Percentiles rank a stretch among this genome's conserved stretches.
Evolutionary conservation across 2,329 filamentous ascomycete species (phyloP).

Genomic region (Tolypocladium nubicola): DNA sequence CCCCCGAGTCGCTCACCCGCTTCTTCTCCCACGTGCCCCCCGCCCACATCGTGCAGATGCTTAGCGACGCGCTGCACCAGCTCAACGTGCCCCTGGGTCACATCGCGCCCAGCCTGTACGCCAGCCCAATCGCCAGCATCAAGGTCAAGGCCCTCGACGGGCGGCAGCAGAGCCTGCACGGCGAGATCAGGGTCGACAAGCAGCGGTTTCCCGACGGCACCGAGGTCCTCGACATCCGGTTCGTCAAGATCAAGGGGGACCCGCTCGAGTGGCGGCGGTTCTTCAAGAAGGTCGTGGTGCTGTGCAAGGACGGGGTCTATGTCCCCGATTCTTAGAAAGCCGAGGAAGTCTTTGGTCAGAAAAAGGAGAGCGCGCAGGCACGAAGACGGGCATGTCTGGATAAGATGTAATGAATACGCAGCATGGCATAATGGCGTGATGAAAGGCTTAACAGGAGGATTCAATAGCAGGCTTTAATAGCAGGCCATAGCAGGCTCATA

Average conservation of each 20-base stretch:
- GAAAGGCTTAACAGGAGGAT: background rate
- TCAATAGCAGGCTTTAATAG: too few relatives aligned
- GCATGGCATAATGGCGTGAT: background rate
- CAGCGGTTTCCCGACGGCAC: slow-evolving; percentile 43
- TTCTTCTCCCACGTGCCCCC: slow-evolving; percentile 82
- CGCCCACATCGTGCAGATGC: slow-evolving; percentile 64
- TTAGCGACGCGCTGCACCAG: slow-evolving; percentile 72
- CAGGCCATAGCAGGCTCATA: too few relatives aligned
- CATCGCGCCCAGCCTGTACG: slow-evolving; percentile 32
- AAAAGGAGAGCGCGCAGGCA: background rate
- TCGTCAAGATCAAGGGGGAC: slow-evolving; percentile 91
- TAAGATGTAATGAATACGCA: background rate
- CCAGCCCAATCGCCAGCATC: slow-evolving; percentile 51
- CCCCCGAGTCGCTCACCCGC: slow-evolving; percentile 73
- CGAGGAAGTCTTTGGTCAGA: slow-evolving; percentile 8
- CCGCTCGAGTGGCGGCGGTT: slow-evolving; percentile 93
- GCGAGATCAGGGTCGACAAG: slow-evolving; percentile 64
- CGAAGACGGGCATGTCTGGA: background rate
- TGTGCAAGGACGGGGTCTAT: slow-evolving; percentile 78
- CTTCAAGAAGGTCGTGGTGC: slow-evolving; percentile 88
- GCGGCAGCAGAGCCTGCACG: slow-evolving; percentile 60
- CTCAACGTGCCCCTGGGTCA: slow-evolving; percentile 68
- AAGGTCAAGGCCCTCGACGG: slow-evolving; percentile 67
- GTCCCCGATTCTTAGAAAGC: slow-evolving; percentile 28
- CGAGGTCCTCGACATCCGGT: slow-evolving; percentile 73